A percentile compares a stretch with the other conserved stretches of the same genome.
These are phyloP conservation scores for Fusarium decemcellulare DNA, from an alignment of 2,329 filamentous ascomycete genomes.

Conservation along the genomic window DNA sequence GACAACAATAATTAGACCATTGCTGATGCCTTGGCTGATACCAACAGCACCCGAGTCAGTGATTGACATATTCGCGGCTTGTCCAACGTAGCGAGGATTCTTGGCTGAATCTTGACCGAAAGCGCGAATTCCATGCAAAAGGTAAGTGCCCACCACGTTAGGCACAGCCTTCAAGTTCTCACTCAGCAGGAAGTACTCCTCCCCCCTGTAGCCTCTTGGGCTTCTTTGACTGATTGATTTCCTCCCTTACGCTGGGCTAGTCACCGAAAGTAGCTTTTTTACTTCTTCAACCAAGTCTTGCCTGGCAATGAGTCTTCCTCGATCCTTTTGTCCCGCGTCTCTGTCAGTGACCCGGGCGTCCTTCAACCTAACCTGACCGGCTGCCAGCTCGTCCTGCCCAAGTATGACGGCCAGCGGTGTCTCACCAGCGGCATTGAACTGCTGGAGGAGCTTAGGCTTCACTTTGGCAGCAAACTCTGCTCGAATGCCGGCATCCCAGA, in stretches of 20 bases:
- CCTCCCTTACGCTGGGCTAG: too few relatives aligned
- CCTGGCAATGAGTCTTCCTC: too few relatives aligned
- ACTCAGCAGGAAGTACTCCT: neutral
- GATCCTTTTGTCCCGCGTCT: too few relatives aligned
- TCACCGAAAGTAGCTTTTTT: too few relatives aligned
- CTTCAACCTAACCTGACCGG: too few relatives aligned
- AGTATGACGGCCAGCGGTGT: too few relatives aligned
- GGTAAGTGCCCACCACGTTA: neutral
- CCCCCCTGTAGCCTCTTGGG: too few relatives aligned
- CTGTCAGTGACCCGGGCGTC: too few relatives aligned
- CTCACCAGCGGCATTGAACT: conserved; percentile 87
- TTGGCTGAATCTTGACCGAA: neutral
- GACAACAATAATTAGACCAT: too few relatives aligned
- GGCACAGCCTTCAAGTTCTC: neutral
- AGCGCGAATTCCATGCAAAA: neutral
- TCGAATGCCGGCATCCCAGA: conserved; percentile 89
- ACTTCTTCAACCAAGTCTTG: too few relatives aligned
- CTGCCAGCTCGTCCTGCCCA: too few relatives aligned
- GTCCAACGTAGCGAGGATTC: neutral
- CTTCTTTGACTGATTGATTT: too few relatives aligned
- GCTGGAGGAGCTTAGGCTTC: conserved; percentile 88
- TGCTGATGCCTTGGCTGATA: neutral
- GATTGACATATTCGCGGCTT: neutral
- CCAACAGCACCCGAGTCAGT: neutral
- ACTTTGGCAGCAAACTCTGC: conserved; percentile 92